Conservation (phyloP, 768 basidiomycete species). For the Rhizopogon rudus region DNA sequence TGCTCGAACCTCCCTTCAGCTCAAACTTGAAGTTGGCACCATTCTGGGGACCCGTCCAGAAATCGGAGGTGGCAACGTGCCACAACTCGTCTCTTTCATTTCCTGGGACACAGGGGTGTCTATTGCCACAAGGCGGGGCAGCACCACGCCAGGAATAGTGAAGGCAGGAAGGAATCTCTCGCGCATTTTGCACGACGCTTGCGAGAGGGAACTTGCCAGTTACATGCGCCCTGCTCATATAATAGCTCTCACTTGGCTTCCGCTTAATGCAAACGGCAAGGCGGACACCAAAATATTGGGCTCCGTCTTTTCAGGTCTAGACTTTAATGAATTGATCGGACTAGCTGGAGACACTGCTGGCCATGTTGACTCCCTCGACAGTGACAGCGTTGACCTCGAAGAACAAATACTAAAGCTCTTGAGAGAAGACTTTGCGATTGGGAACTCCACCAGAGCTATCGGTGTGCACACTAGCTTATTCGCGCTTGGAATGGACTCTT, state of each 20-base stretch:
- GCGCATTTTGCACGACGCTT: slow-evolving; percentile 22
- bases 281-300: slow-evolving; percentile 24
- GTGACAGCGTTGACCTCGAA: slow-evolving; percentile 18
- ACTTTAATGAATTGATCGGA: slow-evolving; percentile 16
- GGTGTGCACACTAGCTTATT: slow-evolving; percentile 24
- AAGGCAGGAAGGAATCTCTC: slow-evolving; percentile 29
- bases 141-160: slow-evolving; percentile 18
- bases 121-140: slow-evolving; percentile 31
- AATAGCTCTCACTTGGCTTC: slow-evolving; percentile 43
- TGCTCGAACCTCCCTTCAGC: slow-evolving; percentile 10
- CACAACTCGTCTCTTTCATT: slow-evolving; percentile 41
- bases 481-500: slow-evolving; percentile 29
- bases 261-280: slow-evolving; percentile 37
- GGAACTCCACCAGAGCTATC: background rate
- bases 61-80: slow-evolving; percentile 29
- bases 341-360: slow-evolving; percentile 1
- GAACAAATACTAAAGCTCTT: slow-evolving; percentile 8
- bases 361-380: background rate
- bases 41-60: slow-evolving; percentile 38
- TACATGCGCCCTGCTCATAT: slow-evolving; percentile 51
- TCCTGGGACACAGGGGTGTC: slow-evolving; percentile 34
- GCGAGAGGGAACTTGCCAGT: slow-evolving; percentile 37
- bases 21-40: slow-evolving; percentile 35
- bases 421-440: background rate
- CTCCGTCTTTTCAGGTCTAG: slow-evolving; percentile 18